Evolutionary conservation across 345 rosid species (phyloP).

Genomic region (Mallotus nudiflorus): DNA sequence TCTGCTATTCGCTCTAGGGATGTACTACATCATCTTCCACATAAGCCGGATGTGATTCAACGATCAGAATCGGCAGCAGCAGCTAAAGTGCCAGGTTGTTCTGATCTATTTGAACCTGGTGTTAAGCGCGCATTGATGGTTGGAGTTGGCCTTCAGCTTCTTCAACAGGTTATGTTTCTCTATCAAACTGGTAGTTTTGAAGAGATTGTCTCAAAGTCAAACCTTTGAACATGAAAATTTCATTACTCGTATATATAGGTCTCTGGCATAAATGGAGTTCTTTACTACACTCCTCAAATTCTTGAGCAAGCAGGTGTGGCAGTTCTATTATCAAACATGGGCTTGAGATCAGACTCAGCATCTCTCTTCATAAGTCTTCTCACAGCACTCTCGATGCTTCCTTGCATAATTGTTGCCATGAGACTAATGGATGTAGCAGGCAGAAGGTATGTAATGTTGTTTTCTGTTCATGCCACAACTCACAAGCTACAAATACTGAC

Average conservation of each 20-base stretch:
- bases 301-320: conserved; percentile 44
- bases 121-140: conserved; percentile 43
- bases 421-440: conserved; percentile 46
- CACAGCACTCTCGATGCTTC: conserved; percentile 37
- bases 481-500: too few relatives aligned
- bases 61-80: conserved; percentile 7
- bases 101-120: conserved; percentile 42
- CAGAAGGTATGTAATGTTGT: conserved; percentile 35
- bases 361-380: conserved; percentile 35
- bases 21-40: conserved; percentile 9
- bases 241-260: conserved; percentile 25
- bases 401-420: conserved; percentile 41
- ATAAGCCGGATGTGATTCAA: neutral
- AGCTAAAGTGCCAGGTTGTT: conserved; percentile 20
- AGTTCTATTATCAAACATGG: conserved; percentile 37
- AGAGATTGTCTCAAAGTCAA: too few relatives aligned
- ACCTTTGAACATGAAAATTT: neutral
- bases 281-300: conserved; percentile 46
- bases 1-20: conserved; percentile 22
- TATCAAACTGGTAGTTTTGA: neutral
- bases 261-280: conserved; percentile 47
- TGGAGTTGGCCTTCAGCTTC: conserved; percentile 42
- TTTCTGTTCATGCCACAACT: neutral
- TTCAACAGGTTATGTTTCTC: conserved; percentile 35
- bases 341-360: conserved; percentile 39